These are phyloP conservation scores for Geotrichum macrosporum DNA, from an alignment of 1,139 yeast species.

Conservation along the genomic window DNA sequence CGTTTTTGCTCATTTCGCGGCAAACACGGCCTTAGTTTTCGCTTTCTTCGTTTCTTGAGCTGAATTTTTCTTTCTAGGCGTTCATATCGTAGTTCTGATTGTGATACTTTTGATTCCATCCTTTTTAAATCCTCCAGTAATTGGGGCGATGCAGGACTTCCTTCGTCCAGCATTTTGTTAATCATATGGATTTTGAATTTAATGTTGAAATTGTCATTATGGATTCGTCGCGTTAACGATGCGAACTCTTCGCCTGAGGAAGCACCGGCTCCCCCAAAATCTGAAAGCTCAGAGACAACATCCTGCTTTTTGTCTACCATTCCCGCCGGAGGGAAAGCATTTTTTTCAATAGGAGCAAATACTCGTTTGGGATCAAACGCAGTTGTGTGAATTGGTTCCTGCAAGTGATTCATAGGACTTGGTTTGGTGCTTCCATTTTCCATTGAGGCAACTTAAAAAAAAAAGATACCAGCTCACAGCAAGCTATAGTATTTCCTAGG, in stretches of 20 bases:
- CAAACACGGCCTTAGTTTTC: background rate
- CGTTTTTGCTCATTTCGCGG: background rate
- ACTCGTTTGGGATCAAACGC: slow-evolving; percentile 1
- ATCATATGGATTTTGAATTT: slow-evolving; percentile 26
- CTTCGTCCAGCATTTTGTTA: slow-evolving; percentile 22
- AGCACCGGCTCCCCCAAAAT: background rate
- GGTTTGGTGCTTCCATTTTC: too few relatives aligned
- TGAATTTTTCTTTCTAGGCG: slow-evolving; percentile 7
- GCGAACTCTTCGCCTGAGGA: slow-evolving; percentile 12
- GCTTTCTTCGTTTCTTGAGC: slow-evolving; percentile 2
- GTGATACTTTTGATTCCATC: slow-evolving; percentile 3
- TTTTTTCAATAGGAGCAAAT: slow-evolving; percentile 1
- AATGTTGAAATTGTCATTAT: slow-evolving; percentile 25
- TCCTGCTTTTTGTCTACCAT: background rate
- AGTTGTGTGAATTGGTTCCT: background rate
- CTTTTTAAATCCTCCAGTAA: slow-evolving; percentile 6
- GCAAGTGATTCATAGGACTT: too few relatives aligned
- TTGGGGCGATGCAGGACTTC: slow-evolving; percentile 15
- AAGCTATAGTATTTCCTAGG: too few relatives aligned
- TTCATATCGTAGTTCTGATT: slow-evolving; percentile 7
- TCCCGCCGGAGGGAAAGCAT: background rate
- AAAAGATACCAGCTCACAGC: too few relatives aligned
- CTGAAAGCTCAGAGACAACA: background rate
- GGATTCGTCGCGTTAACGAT: slow-evolving; percentile 13
- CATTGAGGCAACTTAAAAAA: background rate